Base-by-base conservation (phyloP, 2,329 filamentous ascomycete species). In the Cordyceps pruinosa region DNA sequence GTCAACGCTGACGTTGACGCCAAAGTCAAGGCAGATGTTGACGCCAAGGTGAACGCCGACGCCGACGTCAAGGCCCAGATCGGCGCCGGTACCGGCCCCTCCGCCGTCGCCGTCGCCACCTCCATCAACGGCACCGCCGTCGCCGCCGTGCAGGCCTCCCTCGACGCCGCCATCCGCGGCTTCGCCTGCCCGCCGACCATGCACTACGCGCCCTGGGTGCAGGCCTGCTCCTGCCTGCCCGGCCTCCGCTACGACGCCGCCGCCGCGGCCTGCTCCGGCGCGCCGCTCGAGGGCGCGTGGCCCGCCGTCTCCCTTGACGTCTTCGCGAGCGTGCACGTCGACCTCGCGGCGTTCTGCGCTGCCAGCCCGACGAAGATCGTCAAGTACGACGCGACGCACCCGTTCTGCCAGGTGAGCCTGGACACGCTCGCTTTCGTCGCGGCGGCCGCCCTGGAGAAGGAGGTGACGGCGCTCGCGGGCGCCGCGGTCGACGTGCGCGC, bases 181-280 rank as follows among this genome's bases (percentile, higher is more conserved):
- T 72, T 70, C 66, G 57, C 57, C 39, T 73, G 71, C 65, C 70
- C 70, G 35, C 57, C 54, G 13, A 59, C 60, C 62, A 72, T 73
- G 71, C 60, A 51, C 62, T 73, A 73, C 68, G 69, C 66, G 64
- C 65, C 67, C 58, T 73, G 71, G 71, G 68, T 66, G 58, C 68
- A 68, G 62, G 57, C 75, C 32, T 79, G 77, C 66, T 65, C 76
- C 17, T 77, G 77, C 58, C 60, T 70, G 15, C 70, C 73, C 15
- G 76, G 74, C 58, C 69, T 73, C 65, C 65, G 68, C 56, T 71
- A 70, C 59, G 72, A 77, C 44, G 59, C 69, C 45, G 58, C 63
- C 45, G 53, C 60, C 51, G 62, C 60, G 56, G 26, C 34, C 44
- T 73, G 71, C 59, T 42, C 59, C 45, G 71, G 71, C 47, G 53